phyloP scores from a whole-genome alignment of 371 early-diverging fungal species.

The Mucor sp. region DNA sequence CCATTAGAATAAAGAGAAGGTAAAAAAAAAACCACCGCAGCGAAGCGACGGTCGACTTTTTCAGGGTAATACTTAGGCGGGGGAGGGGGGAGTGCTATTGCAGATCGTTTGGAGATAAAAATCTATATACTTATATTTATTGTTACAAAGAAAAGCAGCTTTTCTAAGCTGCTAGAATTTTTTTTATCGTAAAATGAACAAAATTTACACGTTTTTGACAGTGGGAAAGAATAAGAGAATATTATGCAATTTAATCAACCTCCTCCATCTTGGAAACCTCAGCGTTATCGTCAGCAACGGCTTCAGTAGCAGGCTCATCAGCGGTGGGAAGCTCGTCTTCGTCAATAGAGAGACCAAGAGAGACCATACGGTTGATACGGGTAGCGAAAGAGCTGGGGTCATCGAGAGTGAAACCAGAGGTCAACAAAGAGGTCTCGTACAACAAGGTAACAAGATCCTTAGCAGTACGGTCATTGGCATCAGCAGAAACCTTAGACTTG shows the following conservation, averaged over 20 bases:
- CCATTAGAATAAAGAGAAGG: too few species aligned
- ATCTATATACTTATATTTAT: conserved; percentile 6
- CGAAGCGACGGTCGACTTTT: too few species aligned
- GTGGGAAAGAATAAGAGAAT: conserved; percentile 1
- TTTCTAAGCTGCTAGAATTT: background rate
- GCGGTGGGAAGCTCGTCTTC: conserved; percentile 63
- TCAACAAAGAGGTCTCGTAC: conserved; percentile 92
- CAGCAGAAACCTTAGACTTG: conserved; percentile 83
- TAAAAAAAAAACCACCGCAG: too few species aligned
- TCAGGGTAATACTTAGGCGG: too few species aligned
- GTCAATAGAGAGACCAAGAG: conserved; percentile 94
- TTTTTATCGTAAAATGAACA: conserved; percentile 2
- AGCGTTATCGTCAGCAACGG: conserved; percentile 59
- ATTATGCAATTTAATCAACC: conserved; percentile 78
- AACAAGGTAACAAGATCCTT: conserved; percentile 94
- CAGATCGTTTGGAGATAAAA: background rate
- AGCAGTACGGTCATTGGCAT: conserved; percentile 96
- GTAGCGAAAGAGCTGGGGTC: conserved; percentile 91
- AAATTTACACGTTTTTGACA: background rate
- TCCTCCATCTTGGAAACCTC: conserved; percentile 97
- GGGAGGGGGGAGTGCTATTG: too few species aligned
- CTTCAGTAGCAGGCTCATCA: conserved; percentile 57
- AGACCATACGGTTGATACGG: conserved; percentile 98
- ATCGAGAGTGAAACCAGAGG: conserved; percentile 97
- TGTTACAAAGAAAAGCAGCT: conserved; percentile 6